Conservation (phyloP, 805 yeast genomes). For the Ogataea salicorniae region DNA sequence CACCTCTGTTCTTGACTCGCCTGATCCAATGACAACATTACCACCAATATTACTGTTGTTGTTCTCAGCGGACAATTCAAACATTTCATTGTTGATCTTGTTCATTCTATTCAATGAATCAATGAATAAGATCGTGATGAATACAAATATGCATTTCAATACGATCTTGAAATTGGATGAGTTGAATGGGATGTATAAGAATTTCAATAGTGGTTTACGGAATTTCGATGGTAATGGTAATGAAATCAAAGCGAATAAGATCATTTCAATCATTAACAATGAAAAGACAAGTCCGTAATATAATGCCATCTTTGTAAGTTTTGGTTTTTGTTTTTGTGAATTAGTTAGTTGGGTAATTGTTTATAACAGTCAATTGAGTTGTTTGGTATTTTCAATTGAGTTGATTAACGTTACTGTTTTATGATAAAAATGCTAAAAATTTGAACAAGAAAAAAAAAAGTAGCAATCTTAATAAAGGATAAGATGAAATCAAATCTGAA, state of each 20-base stretch:
- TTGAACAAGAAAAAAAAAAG: too few relatives aligned
- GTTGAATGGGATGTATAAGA: conserved; percentile 64
- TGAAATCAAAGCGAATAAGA: conserved; percentile 70
- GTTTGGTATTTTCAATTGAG: too few relatives aligned
- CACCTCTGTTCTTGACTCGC: conserved; percentile 68
- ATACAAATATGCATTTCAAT: conserved; percentile 75
- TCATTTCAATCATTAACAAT: conserved; percentile 75
- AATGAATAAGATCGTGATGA: conserved; percentile 75
- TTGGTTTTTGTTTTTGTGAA: neutral
- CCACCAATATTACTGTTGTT: conserved; percentile 11
- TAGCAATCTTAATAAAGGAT: too few relatives aligned
- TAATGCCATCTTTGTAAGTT: conserved; percentile 22
- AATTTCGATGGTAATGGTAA: conserved; percentile 76
- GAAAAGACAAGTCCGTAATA: conserved; percentile 47
- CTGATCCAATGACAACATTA: conserved; percentile 13
- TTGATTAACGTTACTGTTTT: too few relatives aligned
- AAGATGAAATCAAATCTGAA: too few relatives aligned
- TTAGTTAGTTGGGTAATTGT: too few relatives aligned
- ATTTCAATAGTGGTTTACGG: conserved; percentile 61
- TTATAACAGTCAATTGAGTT: too few relatives aligned
- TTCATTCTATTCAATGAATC: conserved; percentile 85
- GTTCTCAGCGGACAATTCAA: conserved; percentile 10
- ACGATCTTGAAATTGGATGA: conserved; percentile 70
- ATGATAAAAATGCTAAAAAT: too few relatives aligned
- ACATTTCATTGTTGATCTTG: conserved; percentile 60